Conservation (phyloP, 2,329 filamentous ascomycete species). For the Cyphellophora attinorum region DNA sequence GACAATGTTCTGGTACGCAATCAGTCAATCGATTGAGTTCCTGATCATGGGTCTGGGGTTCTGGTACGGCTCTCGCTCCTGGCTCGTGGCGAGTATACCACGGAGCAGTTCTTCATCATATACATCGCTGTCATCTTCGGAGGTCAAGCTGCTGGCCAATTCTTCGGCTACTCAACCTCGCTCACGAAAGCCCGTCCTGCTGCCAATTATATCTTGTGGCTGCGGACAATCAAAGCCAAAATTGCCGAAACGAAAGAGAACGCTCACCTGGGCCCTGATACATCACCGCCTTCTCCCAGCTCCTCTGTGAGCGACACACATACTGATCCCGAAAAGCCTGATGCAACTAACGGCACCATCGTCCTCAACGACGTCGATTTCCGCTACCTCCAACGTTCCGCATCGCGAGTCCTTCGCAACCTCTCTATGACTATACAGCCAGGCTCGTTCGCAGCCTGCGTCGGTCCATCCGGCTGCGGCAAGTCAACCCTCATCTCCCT, state of each 20-base stretch:
- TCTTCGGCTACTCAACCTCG: slow-evolving; percentile 28
- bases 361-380: slow-evolving; percentile 38
- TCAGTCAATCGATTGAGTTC: slow-evolving; percentile 24
- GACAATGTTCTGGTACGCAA: slow-evolving; percentile 23
- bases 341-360: slow-evolving; percentile 26
- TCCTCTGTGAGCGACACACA: too few species aligned
- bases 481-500: slow-evolving; percentile 59
- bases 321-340: slow-evolving; percentile 5
- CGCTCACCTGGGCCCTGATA: slow-evolving; percentile 24
- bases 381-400: slow-evolving; percentile 20
- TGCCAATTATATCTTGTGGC: slow-evolving; percentile 44
- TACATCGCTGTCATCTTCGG: slow-evolving; percentile 34
- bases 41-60: slow-evolving; percentile 22
- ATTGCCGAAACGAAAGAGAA: slow-evolving; percentile 36
- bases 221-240: slow-evolving; percentile 31
- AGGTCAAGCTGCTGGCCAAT: slow-evolving; percentile 21
- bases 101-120: slow-evolving; percentile 32
- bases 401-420: slow-evolving; percentile 21
- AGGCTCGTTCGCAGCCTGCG: slow-evolving; percentile 45
- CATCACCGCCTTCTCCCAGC: too few species aligned
- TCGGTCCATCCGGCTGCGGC: slow-evolving; percentile 49
- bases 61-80: slow-evolving; percentile 58
- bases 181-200: slow-evolving; percentile 43
- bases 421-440: slow-evolving; percentile 29
- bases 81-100: slow-evolving; percentile 34